phyloP scores from a whole-genome alignment of 768 basidiomycete species.

The Mycena kentingensis region DNA sequence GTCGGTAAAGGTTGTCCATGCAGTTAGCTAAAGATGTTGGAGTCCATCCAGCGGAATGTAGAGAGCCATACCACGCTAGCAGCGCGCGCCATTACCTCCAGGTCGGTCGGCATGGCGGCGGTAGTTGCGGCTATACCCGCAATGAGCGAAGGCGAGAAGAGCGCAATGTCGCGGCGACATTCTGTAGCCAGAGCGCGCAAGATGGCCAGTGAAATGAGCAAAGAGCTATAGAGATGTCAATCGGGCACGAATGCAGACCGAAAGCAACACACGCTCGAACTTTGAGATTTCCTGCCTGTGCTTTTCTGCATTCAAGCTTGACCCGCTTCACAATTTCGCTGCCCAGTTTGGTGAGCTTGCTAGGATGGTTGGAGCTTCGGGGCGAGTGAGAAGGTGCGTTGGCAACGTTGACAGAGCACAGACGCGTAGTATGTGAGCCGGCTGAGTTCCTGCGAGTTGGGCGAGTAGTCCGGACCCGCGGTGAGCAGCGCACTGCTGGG shows the following conservation, averaged over 20 bases:
- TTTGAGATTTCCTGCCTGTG: conserved; percentile 73
- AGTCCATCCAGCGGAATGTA: not conserved
- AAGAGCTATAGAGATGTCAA: conserved; percentile 46
- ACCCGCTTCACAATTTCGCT: conserved; percentile 77
- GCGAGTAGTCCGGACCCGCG: conserved; percentile 74
- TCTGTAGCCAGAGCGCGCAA: conserved; percentile 81
- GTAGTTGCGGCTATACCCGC: conserved; percentile 63
- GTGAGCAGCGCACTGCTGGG: conserved; percentile 72
- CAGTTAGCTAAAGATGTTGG: conserved; percentile 62
- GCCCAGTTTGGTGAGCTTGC: conserved; percentile 77
- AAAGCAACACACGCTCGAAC: conserved; percentile 68
- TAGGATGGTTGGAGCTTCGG: conserved; percentile 70
- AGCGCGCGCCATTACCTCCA: conserved; percentile 75
- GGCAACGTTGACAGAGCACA: conserved; percentile 15
- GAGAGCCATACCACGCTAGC: conserved; percentile 69
- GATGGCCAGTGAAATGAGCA: conserved; percentile 83
- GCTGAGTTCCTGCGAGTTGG: conserved; percentile 84
- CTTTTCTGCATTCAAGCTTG: conserved; percentile 63
- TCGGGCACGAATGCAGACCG: conserved; percentile 1
- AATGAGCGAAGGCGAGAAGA: conserved; percentile 71
- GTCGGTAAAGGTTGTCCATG: conserved; percentile 91
- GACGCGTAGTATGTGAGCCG: conserved; percentile 83
- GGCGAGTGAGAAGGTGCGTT: not conserved
- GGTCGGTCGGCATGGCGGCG: conserved; percentile 56
- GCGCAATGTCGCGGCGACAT: conserved; percentile 80